Percentiles rank a stretch among this genome's conserved stretches.
Evolutionary conservation across 805 yeast species (phyloP).

Genomic region (Ogataea salicorniae): DNA sequence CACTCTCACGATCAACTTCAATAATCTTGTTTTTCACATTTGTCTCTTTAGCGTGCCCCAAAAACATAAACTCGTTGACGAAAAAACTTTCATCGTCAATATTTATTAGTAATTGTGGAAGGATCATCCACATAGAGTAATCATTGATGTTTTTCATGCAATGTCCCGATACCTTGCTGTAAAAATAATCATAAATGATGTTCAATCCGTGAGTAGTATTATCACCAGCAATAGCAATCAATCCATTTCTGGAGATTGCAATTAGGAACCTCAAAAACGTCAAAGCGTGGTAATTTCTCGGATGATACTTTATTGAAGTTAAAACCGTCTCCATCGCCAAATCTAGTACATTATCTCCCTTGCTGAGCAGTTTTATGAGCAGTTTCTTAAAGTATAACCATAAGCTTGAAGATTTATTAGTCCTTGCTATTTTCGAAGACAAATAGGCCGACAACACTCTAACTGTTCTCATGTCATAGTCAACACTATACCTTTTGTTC

Average conservation of each 20-base stretch:
- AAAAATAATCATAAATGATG: neutral
- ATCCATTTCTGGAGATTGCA: slow-evolving; percentile 3
- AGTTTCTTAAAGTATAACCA: slow-evolving; percentile 26
- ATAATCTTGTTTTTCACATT: too few species aligned
- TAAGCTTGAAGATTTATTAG: slow-evolving; percentile 31
- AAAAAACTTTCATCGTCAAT: slow-evolving; percentile 9
- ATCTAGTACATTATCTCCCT: neutral
- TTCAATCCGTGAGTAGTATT: neutral
- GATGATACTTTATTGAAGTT: slow-evolving; percentile 36
- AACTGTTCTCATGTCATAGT: neutral
- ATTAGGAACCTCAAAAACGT: slow-evolving; percentile 26
- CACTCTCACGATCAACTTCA: too few species aligned
- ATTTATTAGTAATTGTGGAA: slow-evolving; percentile 8
- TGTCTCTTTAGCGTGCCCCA: neutral
- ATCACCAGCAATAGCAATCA: neutral
- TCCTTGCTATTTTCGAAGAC: slow-evolving; percentile 21
- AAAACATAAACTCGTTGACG: slow-evolving; percentile 6
- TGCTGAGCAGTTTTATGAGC: neutral
- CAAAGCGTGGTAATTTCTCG: slow-evolving; percentile 46
- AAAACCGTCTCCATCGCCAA: slow-evolving; percentile 19
- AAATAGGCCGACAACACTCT: slow-evolving; percentile 13
- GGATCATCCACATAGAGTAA: slow-evolving; percentile 19
- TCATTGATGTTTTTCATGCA: slow-evolving; percentile 14
- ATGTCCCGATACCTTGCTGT: slow-evolving; percentile 3
- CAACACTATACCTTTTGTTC: neutral